Evolutionary conservation across 2,329 filamentous ascomycete genomes (phyloP).

Genomic region (Ophiostoma himal-ulmi): DNA sequence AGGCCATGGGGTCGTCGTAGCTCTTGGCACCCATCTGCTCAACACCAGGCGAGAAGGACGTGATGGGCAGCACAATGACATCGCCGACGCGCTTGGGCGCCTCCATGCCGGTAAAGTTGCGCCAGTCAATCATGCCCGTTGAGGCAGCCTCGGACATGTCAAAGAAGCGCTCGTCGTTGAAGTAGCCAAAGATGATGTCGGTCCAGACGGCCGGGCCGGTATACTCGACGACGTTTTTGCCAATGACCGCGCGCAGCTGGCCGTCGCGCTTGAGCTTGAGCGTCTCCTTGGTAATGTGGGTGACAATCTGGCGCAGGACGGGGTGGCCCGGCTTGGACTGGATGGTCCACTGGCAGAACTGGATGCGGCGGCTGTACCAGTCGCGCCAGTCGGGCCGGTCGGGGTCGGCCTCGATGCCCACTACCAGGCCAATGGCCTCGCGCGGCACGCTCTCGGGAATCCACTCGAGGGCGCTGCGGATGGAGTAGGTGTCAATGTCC

Average conservation of each 20-base stretch:
- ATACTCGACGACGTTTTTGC: conserved; percentile 82
- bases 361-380: conserved; percentile 93
- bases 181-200: conserved; percentile 82
- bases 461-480: conserved; percentile 82
- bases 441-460: conserved; percentile 71
- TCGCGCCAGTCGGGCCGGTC: conserved; percentile 87
- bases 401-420: conserved; percentile 95
- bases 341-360: conserved; percentile 99
- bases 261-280: conserved; percentile 65
- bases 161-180: conserved; percentile 88
- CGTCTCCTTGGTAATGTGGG: conserved; percentile 77
- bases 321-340: conserved; percentile 93
- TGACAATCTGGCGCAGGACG: conserved; percentile 78
- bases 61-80: conserved; percentile 89
- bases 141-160: conserved; percentile 65
- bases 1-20: conserved; percentile 88
- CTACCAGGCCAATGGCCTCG: conserved; percentile 73
- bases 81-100: conserved; percentile 83
- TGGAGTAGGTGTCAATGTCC: conserved; percentile 84
- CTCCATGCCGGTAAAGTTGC: conserved; percentile 84
- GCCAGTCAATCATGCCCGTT: conserved; percentile 70
- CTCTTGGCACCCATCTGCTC: conserved; percentile 88
- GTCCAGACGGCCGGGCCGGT: conserved; percentile 95
- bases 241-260: conserved; percentile 51
- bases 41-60: conserved; percentile 92